Evolutionary conservation across 129 eudicot species (phyloP), one percentile per base, ranked within the genome.

Genomic region (Chrysanthemum seticuspe): DNA sequence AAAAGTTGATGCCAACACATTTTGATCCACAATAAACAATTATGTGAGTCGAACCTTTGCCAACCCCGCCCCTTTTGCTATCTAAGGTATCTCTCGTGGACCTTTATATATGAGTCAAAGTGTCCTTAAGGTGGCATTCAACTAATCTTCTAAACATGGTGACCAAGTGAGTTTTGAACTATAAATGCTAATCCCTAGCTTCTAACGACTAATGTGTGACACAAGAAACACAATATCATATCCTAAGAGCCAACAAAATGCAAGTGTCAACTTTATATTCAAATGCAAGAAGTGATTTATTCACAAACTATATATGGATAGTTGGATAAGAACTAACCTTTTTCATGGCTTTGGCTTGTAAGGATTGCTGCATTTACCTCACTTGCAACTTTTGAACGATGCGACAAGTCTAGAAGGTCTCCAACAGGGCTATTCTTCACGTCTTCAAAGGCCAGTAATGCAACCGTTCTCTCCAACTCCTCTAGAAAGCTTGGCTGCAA

Each of bases 321-420:
- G 29, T 9, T 44, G 45, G 56, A 62, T 14, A 53, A 65, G 63
- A 25, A 62, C 83, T 71, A 72, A 94, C 98, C 98, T 84, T 94
- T 94, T 86, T 94, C 98, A 82, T 94, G 98, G 85, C 90, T 94
- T 81, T 94, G 98, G 71, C 96, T 94, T 21, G 93, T 94, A 67
- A 94, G 97, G 72, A 94, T 94, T 66, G 98, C 98, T 63, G 98
- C 97, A 86, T 94, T 94, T 57, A 94, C 97, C 81, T 94, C 98
- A 71, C 96, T 94, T 51, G 98, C 98, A 3, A 93, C 90, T 83
- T 90, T 94, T 15, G 86, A 80, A 70, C 97, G 98, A 74, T 94
- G 98, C 3, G 98, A 94, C 59, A 94, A 78, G 81, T 90, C 98
- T 63, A 94, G 79, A 70, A 94, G 91, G 36, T 94, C 96, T 29